Percentiles rank a stretch among this genome's conserved stretches.
These are phyloP conservation scores for Phtheirospermum japonicum DNA, from an alignment of 257 asterid species.

Conservation along the genomic window DNA sequence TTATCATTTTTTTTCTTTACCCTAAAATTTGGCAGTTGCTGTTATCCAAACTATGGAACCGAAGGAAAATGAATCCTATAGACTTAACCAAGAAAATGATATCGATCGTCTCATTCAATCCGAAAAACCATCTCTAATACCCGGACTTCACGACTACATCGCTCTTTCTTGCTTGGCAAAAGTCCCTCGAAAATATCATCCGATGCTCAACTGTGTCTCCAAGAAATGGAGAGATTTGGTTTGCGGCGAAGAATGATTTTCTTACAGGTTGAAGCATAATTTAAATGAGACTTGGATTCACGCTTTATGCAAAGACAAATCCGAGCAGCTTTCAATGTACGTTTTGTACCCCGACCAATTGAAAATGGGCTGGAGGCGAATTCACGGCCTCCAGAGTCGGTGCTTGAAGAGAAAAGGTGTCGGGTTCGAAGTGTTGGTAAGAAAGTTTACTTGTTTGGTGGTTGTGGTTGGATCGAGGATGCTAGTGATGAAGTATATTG, in stretches of 20 bases:
- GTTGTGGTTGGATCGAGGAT: slow-evolving; percentile 82
- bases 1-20: slow-evolving; percentile 10
- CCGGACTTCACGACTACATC: slow-evolving; percentile 77
- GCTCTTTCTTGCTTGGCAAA: slow-evolving; percentile 71
- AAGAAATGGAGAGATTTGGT: slow-evolving; percentile 68
- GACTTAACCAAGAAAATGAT: neutral
- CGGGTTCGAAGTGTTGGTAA: slow-evolving; percentile 69
- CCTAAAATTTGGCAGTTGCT: slow-evolving; percentile 6
- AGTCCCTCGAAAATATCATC: slow-evolving; percentile 65
- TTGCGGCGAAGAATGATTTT: slow-evolving; percentile 46
- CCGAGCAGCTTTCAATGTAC: slow-evolving; percentile 53
- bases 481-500: slow-evolving; percentile 66
- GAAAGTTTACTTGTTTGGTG: slow-evolving; percentile 72
- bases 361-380: slow-evolving; percentile 58
- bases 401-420: slow-evolving; percentile 74
- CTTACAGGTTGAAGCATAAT: slow-evolving; percentile 48
- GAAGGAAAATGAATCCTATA: slow-evolving; percentile 21
- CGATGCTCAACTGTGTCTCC: slow-evolving; percentile 65
- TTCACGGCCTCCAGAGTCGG: slow-evolving; percentile 48
- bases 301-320: slow-evolving; percentile 61
- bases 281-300: slow-evolving; percentile 76
- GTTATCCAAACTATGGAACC: slow-evolving; percentile 12
- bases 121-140: slow-evolving; percentile 45
- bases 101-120: slow-evolving; percentile 10
- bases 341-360: slow-evolving; percentile 59